phyloP scores from a whole-genome alignment of 2,329 filamentous ascomycete species.

The Hypomyces perniciosus region DNA sequence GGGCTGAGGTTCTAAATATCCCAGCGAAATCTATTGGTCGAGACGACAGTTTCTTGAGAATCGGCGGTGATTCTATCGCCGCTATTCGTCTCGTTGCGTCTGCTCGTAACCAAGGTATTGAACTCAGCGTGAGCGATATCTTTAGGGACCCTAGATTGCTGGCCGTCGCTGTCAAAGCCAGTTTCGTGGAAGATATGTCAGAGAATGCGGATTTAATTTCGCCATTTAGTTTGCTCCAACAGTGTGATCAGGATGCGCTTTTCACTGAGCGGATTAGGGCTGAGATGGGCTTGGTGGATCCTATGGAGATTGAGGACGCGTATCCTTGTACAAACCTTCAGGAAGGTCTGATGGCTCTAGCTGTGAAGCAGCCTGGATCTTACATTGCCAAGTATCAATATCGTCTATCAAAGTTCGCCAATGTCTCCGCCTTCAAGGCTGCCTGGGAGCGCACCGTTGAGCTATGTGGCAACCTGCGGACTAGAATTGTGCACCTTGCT shows the following conservation, averaged over 20 bases:
- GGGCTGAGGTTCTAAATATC: slow-evolving; percentile 4
- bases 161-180: neutral
- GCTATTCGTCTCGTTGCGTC: slow-evolving; percentile 5
- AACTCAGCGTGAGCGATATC: neutral
- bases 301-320: slow-evolving; percentile 13
- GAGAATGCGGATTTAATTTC: neutral
- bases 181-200: neutral
- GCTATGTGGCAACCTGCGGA: slow-evolving; percentile 15
- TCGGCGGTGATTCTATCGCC: slow-evolving; percentile 12
- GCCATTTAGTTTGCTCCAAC: neutral
- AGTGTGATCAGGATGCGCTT: neutral
- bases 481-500: slow-evolving; percentile 13
- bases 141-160: neutral
- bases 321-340: slow-evolving; percentile 17
- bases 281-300: neutral
- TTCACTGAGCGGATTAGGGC: neutral
- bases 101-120: neutral
- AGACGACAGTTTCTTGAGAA: slow-evolving; percentile 10
- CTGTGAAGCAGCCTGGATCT: slow-evolving; percentile 23
- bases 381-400: slow-evolving; percentile 28
- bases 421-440: slow-evolving; percentile 15
- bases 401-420: slow-evolving; percentile 14
- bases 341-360: slow-evolving; percentile 21
- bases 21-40: neutral
- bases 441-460: slow-evolving; percentile 16